Conservation (phyloP, 2,329 filamentous ascomycete genomes). For the Rutstroemia sydowiana region DNA sequence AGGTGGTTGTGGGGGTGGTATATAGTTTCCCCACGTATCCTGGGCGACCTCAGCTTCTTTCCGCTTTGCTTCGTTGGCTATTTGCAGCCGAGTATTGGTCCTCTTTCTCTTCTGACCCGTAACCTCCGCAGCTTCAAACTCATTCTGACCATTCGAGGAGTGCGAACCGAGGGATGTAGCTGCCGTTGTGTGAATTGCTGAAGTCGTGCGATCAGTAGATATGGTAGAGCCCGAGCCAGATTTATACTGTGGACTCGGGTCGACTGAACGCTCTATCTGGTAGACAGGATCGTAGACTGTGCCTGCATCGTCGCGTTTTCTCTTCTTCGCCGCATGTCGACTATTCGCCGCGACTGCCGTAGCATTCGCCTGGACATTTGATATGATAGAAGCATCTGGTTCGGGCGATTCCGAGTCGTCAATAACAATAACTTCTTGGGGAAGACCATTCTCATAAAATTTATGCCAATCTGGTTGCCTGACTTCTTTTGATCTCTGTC, state of each 20-base stretch:
- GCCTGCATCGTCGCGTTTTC: slow-evolving; percentile 45
- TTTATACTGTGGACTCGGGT: slow-evolving; percentile 63
- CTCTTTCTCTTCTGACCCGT: slow-evolving; percentile 85
- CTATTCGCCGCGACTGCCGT: slow-evolving; percentile 27
- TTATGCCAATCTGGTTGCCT: slow-evolving; percentile 68
- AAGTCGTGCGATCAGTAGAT: slow-evolving; percentile 78
- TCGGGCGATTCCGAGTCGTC: slow-evolving; percentile 54
- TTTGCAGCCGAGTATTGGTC: slow-evolving; percentile 64
- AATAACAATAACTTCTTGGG: slow-evolving; percentile 81
- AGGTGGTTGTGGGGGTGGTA: slow-evolving; percentile 78
- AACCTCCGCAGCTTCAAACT: slow-evolving; percentile 59
- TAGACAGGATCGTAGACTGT: slow-evolving; percentile 63
- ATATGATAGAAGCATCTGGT: slow-evolving; percentile 29
- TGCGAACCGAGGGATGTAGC: slow-evolving; percentile 76
- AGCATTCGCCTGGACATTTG: slow-evolving; percentile 31
- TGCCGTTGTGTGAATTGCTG: slow-evolving; percentile 75
- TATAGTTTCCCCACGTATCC: slow-evolving; percentile 70
- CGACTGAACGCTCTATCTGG: slow-evolving; percentile 61
- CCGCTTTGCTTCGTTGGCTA: slow-evolving; percentile 74
- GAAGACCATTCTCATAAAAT: slow-evolving; percentile 77
- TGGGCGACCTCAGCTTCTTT: slow-evolving; percentile 64
- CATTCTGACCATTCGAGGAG: slow-evolving; percentile 49
- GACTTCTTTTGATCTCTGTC: slow-evolving; percentile 32
- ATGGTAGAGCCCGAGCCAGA: slow-evolving; percentile 62
- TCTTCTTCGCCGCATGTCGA: slow-evolving; percentile 69